Conservation (phyloP, 2,329 filamentous ascomycete genomes). For the Monilinia aucupariae region DNA sequence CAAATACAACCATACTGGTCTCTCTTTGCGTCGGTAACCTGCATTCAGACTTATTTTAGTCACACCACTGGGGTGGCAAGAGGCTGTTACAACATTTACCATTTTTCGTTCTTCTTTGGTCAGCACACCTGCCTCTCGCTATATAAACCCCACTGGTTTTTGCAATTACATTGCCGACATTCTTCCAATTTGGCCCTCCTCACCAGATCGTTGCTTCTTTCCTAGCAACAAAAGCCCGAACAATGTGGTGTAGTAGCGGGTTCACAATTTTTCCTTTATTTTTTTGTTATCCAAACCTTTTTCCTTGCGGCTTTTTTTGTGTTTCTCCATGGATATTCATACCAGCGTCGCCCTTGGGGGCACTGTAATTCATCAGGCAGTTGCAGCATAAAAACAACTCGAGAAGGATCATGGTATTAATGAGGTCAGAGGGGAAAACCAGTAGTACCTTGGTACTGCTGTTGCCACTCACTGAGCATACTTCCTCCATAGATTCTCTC, state of each 20-base stretch:
- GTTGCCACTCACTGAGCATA: background rate
- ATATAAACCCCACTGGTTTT: background rate
- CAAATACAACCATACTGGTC: background rate
- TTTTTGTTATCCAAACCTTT: background rate
- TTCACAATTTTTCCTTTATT: background rate
- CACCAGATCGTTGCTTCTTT: too few relatives aligned
- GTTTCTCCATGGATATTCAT: background rate
- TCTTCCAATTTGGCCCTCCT: background rate
- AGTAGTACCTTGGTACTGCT: background rate
- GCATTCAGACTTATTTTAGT: background rate
- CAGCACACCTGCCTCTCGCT: background rate
- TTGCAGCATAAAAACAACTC: constrained; percentile 9
- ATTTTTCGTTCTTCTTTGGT: background rate
- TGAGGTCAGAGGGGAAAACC: background rate
- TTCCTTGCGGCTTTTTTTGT: constrained; percentile 2
- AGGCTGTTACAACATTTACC: too few relatives aligned
- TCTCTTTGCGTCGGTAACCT: background rate
- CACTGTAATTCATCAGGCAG: constrained; percentile 2
- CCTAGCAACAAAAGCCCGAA: background rate
- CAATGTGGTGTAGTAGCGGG: background rate
- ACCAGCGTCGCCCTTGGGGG: constrained; percentile 3
- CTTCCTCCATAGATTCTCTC: background rate
- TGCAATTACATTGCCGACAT: background rate
- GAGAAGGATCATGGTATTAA: constrained; percentile 1
- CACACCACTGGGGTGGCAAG: background rate